Evolutionary conservation across 805 yeast genomes (phyloP).

Genomic region (Yamadazyma sp.): DNA sequence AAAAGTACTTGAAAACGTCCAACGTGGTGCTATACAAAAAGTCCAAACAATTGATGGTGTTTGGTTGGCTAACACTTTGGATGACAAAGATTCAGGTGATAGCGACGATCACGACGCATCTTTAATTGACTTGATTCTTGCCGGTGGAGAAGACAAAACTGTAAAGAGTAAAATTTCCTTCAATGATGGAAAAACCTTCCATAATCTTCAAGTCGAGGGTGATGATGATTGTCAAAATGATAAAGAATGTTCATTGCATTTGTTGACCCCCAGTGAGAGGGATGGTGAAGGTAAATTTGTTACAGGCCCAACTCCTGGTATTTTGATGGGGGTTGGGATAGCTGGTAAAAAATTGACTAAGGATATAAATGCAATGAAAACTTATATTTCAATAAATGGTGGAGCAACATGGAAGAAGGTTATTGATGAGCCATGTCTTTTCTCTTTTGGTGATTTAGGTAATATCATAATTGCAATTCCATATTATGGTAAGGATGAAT

Average conservation of each 20-base stretch:
- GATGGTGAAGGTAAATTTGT: constrained; percentile 42
- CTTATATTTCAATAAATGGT: constrained; percentile 73
- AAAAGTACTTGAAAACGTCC: constrained; percentile 40
- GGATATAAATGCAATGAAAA: constrained; percentile 21
- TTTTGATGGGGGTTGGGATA: constrained; percentile 28
- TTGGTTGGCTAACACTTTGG: constrained; percentile 47
- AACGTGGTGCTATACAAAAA: constrained; percentile 42
- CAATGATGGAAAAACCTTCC: constrained; percentile 57
- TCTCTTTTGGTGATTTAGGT: constrained; percentile 75
- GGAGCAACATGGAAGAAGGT: constrained; percentile 69
- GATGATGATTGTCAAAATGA: constrained; percentile 42
- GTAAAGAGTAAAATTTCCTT: constrained; percentile 40
- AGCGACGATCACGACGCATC: constrained; percentile 17
- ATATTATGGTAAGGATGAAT: constrained; percentile 21
- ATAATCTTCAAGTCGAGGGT: constrained; percentile 43
- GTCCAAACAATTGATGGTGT: constrained; percentile 59
- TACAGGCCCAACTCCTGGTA: constrained; percentile 56
- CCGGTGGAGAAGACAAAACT: constrained; percentile 15
- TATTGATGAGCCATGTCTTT: constrained; percentile 49
- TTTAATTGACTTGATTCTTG: constrained; percentile 23
- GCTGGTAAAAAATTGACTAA: constrained; percentile 24
- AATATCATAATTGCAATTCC: constrained; percentile 67
- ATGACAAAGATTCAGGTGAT: constrained; percentile 11
- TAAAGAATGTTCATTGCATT: constrained; percentile 49
- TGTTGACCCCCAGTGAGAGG: constrained; percentile 28